Evolutionary conservation across 1,284 basidiomycete genomes (phyloP).

Genomic region (Ceratobasidium sp.): DNA sequence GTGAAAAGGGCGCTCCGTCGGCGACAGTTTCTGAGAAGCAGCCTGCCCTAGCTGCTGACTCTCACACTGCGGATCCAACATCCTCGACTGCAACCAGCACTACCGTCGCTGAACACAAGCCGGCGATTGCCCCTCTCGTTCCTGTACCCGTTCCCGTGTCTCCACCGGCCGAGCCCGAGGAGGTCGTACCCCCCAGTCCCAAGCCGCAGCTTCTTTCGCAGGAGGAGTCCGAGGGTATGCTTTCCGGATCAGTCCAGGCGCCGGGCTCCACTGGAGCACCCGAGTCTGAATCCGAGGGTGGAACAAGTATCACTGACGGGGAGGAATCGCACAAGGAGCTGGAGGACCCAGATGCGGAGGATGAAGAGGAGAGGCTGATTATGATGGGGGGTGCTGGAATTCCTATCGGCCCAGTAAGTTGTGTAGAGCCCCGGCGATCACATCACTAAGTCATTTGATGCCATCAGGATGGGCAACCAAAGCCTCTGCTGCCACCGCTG

Average conservation of each 20-base stretch:
- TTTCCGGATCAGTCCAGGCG: slow-evolving; percentile 71
- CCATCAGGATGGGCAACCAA: slow-evolving; percentile 78
- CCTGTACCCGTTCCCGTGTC: slow-evolving; percentile 19
- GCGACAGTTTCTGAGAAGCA: slow-evolving; percentile 23
- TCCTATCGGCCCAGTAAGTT: slow-evolving; percentile 74
- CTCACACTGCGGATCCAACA: not conserved
- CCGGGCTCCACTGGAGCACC: slow-evolving; percentile 67
- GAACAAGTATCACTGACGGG: slow-evolving; percentile 55
- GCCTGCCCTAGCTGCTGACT: not conserved
- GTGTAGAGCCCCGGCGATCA: slow-evolving; percentile 10
- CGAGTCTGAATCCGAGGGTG: slow-evolving; percentile 51
- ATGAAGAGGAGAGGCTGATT: slow-evolving; percentile 82
- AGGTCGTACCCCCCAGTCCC: slow-evolving; percentile 62
- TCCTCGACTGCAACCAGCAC: slow-evolving; percentile 11
- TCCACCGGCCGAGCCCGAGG: slow-evolving; percentile 11
- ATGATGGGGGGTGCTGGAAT: slow-evolving; percentile 83
- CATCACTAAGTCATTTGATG: slow-evolving; percentile 37
- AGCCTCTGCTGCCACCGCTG: slow-evolving; percentile 83
- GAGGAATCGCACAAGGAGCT: slow-evolving; percentile 59
- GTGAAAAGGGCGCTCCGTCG: slow-evolving; percentile 5
- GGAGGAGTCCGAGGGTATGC: slow-evolving; percentile 69
- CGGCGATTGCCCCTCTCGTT: slow-evolving; percentile 20
- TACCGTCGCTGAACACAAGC: slow-evolving; percentile 22
- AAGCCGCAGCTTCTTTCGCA: slow-evolving; percentile 52
- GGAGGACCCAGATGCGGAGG: slow-evolving; percentile 64